Percentiles rank a stretch among this genome's conserved stretches.
Conservation (phyloP, 495 filamentous ascomycete species). For the Echria macrotheca region DNA sequence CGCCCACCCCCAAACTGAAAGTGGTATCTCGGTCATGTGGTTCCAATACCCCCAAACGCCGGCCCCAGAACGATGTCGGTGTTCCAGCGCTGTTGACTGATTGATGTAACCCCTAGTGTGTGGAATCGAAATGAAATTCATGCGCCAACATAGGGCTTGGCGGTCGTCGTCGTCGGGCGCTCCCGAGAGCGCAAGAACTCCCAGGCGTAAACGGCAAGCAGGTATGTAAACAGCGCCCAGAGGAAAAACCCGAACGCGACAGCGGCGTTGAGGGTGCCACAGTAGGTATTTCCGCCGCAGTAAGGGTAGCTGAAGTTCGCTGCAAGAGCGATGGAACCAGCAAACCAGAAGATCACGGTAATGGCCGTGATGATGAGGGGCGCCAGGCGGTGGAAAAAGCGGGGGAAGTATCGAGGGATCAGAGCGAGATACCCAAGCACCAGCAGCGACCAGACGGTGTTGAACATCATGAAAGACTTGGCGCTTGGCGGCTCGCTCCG, state of each 20-base stretch:
- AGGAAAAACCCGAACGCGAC: conserved; percentile 45
- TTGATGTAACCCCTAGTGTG: too few relatives aligned
- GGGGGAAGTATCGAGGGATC: conserved; percentile 54
- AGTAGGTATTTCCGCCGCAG: conserved; percentile 26
- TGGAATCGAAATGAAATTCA: too few relatives aligned
- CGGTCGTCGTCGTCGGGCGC: conserved; percentile 18
- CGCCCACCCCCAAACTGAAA: too few relatives aligned
- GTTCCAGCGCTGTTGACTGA: too few relatives aligned
- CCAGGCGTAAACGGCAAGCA: conserved; percentile 32
- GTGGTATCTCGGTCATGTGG: too few relatives aligned
- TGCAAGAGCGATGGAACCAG: conserved; percentile 70
- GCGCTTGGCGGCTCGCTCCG: conserved; percentile 35
- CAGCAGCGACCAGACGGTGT: conserved; percentile 65
- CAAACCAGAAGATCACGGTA: conserved; percentile 87
- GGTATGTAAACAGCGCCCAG: conserved; percentile 37
- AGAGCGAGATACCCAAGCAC: conserved; percentile 61
- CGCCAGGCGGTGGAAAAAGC: conserved; percentile 52
- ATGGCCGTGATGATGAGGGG: conserved; percentile 62
- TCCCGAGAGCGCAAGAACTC: conserved; percentile 31
- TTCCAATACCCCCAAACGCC: too few relatives aligned
- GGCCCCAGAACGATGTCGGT: too few relatives aligned
- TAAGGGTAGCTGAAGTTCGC: conserved; percentile 48
- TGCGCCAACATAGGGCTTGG: conserved; percentile 27
- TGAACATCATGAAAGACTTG: conserved; percentile 71
- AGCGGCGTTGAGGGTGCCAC: conserved; percentile 37